Evolutionary conservation across 2,329 filamentous ascomycete species (phyloP), one percentile per base, ranked within the genome.

Genomic region (Emericellopsis atlantica): DNA sequence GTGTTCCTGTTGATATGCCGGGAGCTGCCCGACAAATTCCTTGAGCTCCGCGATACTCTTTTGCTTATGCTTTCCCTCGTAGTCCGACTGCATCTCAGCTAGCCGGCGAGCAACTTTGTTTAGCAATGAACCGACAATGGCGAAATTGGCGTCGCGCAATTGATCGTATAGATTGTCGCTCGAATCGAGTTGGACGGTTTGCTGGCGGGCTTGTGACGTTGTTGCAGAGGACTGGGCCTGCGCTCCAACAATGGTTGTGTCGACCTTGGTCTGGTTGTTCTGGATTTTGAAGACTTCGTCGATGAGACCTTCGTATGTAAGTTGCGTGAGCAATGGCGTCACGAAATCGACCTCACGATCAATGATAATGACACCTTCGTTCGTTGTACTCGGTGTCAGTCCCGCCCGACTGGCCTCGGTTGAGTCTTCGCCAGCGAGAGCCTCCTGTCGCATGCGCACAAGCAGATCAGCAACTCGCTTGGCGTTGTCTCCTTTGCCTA

Each of bases 291-390:
- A 93, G 14, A 92, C 74, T 57, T 98, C 92, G 54, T 98, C 93
- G 41, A 98, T 82, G 22, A 98, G 69, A 4, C 92, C 92, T 62
- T 98, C 90, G 54, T 98, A 98, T 2, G 92, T 98, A 46, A 98
- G 67, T 57, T 98, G 92, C 1, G 90, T 96, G 41, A 98, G 79
- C 14, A 98, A 71, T 1, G 84, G 82, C 1, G 92, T 95, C 14
- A 90, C 86, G 53, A 92, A 88, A 58, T 98, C 92, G 42, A 95
- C 83, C 56, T 95, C 89, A 39, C 92, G 84, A 59, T 98, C 92
- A 42, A 98, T 88, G 45, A 98, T 84, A 52, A 98, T 89, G 44
- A 95, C 69, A 54, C 83, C 94, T 58, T 98, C 92, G 37, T 88
- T 84, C 6, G 80, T 81, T 10, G 83, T 83, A 58, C 92, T 96